Evolutionary conservation across 129 eudicot species (phyloP), one percentile per base, ranked within the genome.

Genomic region (Centrapalus pauciflorus): DNA sequence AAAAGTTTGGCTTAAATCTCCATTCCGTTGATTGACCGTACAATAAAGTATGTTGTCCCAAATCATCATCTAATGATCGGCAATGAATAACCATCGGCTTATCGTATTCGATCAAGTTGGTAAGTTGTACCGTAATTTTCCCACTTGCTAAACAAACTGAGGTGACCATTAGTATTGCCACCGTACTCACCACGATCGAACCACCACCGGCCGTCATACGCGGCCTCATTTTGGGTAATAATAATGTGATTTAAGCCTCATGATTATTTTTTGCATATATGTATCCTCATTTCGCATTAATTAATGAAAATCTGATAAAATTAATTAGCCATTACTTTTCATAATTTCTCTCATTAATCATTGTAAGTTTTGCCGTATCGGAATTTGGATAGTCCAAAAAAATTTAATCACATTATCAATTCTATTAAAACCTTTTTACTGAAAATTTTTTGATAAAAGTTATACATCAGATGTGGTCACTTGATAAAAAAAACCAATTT

Each of bases 1-100:
- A 29, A 12, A 75, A 75, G 41, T 75, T 75, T 3, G 79, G 79
- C 40, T 58, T 75, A 46, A 75, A 75, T 19, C 55, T 75, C 79
- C 79, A 75, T 45, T 57, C 68, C 25, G 58, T 66, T 5, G 74
- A 30, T 46, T 75, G 33, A 13, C 79, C 74, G 1, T 57, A 75
- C 59, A 27, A 17, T 2, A 75, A 10, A 1, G 43, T 75, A 12
- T 35, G 68, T 32, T 27, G 79, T 26, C 79, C 69, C 54, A 75
- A 33, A 57, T 75, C 79, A 16, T 66, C 73, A 5, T 74, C 79
- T 74, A 12, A 32, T 11, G 79, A 74, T 45, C 34, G 79, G 6
- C 79, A 66, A 24, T 50, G 58, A 32, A 74, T 74, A 46, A 17
- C 14, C 61, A 74, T 0, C 19, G 25, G 55, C 5, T 75, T 51